phyloP scores from a whole-genome alignment of 495 filamentous ascomycete species.

The Penicillium bialowiezense region DNA sequence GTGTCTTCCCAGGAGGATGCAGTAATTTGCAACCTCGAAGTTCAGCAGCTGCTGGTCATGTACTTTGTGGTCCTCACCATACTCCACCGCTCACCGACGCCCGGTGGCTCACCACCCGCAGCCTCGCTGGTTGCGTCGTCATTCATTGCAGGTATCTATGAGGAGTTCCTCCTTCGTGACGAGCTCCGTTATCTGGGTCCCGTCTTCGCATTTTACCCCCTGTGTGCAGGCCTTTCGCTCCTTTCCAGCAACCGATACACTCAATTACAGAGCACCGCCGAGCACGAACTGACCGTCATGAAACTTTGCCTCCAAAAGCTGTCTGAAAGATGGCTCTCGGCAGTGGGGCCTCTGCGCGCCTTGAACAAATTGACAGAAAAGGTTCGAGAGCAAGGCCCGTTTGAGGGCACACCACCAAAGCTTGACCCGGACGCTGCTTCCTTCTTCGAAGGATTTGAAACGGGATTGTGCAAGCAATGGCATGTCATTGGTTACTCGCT shows the following conservation, averaged over 20 bases:
- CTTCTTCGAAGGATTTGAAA: slow-evolving; percentile 29
- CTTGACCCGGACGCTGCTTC: slow-evolving; percentile 21
- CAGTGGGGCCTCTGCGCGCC: slow-evolving; percentile 25
- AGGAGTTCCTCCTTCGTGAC: slow-evolving; percentile 28
- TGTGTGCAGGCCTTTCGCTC: slow-evolving; percentile 24
- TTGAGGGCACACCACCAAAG: slow-evolving; percentile 16
- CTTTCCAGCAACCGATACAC: slow-evolving; percentile 27
- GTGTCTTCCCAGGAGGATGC: slow-evolving; percentile 18
- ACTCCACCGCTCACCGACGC: slow-evolving; percentile 24
- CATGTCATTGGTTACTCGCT: slow-evolving; percentile 21
- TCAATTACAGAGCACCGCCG: slow-evolving; percentile 23
- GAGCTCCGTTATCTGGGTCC: slow-evolving; percentile 28
- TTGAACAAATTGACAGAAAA: slow-evolving; percentile 29
- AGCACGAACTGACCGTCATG: slow-evolving; percentile 30
- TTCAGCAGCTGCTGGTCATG: slow-evolving; percentile 26
- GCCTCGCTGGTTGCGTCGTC: slow-evolving; percentile 26
- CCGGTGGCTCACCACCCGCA: slow-evolving; percentile 22
- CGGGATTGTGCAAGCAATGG: slow-evolving; percentile 26
- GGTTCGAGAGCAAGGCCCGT: slow-evolving; percentile 21
- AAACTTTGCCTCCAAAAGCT: slow-evolving; percentile 31
- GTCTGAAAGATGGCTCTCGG: slow-evolving; percentile 28
- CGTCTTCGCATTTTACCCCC: slow-evolving; percentile 27
- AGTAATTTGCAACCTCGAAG: slow-evolving; percentile 17
- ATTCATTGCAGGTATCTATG: slow-evolving; percentile 30
- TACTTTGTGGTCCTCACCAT: slow-evolving; percentile 29